Conservation (phyloP, 2,329 filamentous ascomycete species). For the Fusarium sp. region DNA sequence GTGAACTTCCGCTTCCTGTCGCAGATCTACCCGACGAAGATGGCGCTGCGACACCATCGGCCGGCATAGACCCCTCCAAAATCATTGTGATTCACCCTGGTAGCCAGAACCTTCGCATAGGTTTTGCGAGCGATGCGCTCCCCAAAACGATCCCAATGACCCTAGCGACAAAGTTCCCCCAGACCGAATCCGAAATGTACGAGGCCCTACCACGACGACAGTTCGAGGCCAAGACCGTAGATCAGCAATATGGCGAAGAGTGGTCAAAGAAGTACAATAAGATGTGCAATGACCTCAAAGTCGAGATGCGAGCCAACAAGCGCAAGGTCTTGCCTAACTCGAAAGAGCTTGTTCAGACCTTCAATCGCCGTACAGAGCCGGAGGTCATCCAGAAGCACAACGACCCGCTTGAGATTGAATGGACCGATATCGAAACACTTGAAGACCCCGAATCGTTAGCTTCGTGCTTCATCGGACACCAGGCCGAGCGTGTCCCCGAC, state of each 20-base stretch:
- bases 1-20: slow-evolving; percentile 71
- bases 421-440: slow-evolving; percentile 82
- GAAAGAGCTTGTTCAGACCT: slow-evolving; percentile 94
- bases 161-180: slow-evolving; percentile 81
- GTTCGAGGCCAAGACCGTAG: slow-evolving; percentile 69
- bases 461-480: slow-evolving; percentile 81
- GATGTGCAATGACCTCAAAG: slow-evolving; percentile 87
- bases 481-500: slow-evolving; percentile 88
- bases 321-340: slow-evolving; percentile 96
- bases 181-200: slow-evolving; percentile 86
- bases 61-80: slow-evolving; percentile 82
- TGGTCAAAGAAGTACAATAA: slow-evolving; percentile 79
- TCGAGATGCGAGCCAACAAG: slow-evolving; percentile 93
- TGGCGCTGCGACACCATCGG: slow-evolving; percentile 65
- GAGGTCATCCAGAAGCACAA: slow-evolving; percentile 95
- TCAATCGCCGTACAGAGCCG: slow-evolving; percentile 84
- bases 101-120: slow-evolving; percentile 94
- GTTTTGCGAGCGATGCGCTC: slow-evolving; percentile 93
- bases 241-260: slow-evolving; percentile 91
- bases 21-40: slow-evolving; percentile 71
- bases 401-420: slow-evolving; percentile 92
- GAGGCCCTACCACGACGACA: slow-evolving; percentile 81
- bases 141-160: slow-evolving; percentile 96
- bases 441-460: slow-evolving; percentile 72
- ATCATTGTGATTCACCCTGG: slow-evolving; percentile 96